A percentile compares a stretch with the other conserved stretches of the same genome.
These are phyloP conservation scores for Solanum chacoense DNA, from an alignment of 305 asterid genomes.

Conservation along the genomic window DNA sequence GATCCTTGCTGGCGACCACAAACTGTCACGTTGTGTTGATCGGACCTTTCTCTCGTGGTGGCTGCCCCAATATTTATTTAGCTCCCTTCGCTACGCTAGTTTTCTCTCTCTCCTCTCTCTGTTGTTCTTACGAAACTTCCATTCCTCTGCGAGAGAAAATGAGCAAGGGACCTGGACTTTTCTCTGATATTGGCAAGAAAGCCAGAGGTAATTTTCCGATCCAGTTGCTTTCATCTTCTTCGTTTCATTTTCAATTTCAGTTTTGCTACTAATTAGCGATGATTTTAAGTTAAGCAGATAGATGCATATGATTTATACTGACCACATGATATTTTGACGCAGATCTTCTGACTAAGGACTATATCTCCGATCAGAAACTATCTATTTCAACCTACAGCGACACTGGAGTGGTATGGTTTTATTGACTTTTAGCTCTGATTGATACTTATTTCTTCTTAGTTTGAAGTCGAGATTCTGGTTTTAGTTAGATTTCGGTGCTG, in stretches of 20 bases:
- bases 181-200: constrained; percentile 86
- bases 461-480: too few relatives aligned
- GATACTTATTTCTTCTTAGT: background rate
- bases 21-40: background rate
- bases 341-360: constrained; percentile 84
- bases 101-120: background rate
- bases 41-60: background rate
- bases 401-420: constrained; percentile 49
- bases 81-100: background rate
- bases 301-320: background rate
- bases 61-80: background rate
- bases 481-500: background rate
- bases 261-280: background rate
- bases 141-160: constrained; percentile 21
- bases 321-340: background rate
- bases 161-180: constrained; percentile 94
- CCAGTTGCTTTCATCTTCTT: background rate
- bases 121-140: background rate
- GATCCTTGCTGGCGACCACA: background rate
- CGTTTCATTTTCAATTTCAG: background rate
- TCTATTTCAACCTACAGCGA: constrained; percentile 67
- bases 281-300: background rate
- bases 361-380: constrained; percentile 72
- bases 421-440: background rate
- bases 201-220: constrained; percentile 55